Percentiles rank a stretch among this genome's conserved stretches.
Conservation (phyloP, 768 basidiomycete genomes). For the Agrocybe praecox region DNA sequence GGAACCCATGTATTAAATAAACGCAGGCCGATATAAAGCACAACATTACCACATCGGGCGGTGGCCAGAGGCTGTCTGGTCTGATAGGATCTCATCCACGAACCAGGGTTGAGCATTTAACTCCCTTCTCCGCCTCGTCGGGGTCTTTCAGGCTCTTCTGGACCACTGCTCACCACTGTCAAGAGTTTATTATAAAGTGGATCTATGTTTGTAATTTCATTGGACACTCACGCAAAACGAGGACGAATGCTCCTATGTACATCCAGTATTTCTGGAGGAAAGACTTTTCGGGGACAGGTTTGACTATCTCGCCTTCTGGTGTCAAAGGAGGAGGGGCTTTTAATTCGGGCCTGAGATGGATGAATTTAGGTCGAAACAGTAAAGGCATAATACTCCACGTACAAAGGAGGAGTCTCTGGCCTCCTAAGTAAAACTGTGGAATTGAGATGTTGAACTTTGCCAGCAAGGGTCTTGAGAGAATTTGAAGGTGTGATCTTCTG, state of each 20-base stretch:
- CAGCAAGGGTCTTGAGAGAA: constrained; percentile 26
- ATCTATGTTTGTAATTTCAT: background rate
- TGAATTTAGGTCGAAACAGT: background rate
- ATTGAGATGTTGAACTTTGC: constrained; percentile 38
- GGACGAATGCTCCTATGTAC: constrained; percentile 63
- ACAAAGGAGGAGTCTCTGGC: constrained; percentile 60
- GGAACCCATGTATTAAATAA: constrained; percentile 23
- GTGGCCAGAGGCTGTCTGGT: background rate
- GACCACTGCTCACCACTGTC: constrained; percentile 36
- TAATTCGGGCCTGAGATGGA: constrained; percentile 58
- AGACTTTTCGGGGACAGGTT: constrained; percentile 67
- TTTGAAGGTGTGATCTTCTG: constrained; percentile 16
- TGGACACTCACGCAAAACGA: constrained; percentile 57
- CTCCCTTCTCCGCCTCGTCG: constrained; percentile 20
- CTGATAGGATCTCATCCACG: background rate
- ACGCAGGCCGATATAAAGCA: constrained; percentile 7
- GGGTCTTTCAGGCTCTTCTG: constrained; percentile 38
- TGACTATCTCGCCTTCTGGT: constrained; percentile 63
- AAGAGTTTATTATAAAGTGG: background rate
- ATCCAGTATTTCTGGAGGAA: constrained; percentile 94
- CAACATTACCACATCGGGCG: background rate
- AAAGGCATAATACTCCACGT: constrained; percentile 23
- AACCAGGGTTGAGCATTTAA: background rate
- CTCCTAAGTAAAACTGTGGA: constrained; percentile 51
- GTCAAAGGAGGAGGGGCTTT: constrained; percentile 69